Evolutionary conservation across 1,284 basidiomycete genomes (phyloP).

Genomic region (Rhodotorula sp.): DNA sequence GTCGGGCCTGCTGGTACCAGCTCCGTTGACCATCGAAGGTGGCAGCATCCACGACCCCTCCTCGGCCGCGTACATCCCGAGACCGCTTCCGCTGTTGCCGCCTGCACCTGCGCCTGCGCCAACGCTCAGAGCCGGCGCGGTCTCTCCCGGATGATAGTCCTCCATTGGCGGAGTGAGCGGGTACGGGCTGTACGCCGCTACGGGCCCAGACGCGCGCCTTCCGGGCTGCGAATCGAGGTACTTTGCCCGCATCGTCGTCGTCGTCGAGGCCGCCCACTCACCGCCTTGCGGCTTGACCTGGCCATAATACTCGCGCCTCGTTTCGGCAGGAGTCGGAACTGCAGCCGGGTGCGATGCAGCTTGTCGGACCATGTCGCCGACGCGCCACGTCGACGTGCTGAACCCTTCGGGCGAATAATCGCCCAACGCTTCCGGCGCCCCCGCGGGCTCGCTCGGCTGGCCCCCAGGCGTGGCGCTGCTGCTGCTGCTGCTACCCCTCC

Average conservation of each 20-base stretch:
- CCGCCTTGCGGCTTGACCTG: background rate
- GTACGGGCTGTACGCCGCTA: background rate
- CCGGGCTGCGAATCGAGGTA: no score
- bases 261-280: no score
- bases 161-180: constrained; percentile 18
- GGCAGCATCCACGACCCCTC: no score
- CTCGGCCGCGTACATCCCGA: no score
- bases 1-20: background rate
- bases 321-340: background rate
- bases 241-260: background rate
- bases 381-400: background rate
- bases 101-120: background rate
- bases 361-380: background rate
- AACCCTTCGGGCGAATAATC: background rate
- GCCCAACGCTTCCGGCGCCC: background rate
- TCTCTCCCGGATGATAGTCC: background rate
- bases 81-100: no score
- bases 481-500: background rate
- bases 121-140: background rate
- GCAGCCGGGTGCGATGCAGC: background rate
- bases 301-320: background rate
- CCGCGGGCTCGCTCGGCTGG: background rate
- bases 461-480: background rate
- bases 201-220: background rate
- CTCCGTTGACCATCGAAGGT: background rate